Evolutionary conservation across 1,284 basidiomycete genomes (phyloP), one percentile per base, ranked within the genome.

Genomic region (Marasmius tenuissimus): DNA sequence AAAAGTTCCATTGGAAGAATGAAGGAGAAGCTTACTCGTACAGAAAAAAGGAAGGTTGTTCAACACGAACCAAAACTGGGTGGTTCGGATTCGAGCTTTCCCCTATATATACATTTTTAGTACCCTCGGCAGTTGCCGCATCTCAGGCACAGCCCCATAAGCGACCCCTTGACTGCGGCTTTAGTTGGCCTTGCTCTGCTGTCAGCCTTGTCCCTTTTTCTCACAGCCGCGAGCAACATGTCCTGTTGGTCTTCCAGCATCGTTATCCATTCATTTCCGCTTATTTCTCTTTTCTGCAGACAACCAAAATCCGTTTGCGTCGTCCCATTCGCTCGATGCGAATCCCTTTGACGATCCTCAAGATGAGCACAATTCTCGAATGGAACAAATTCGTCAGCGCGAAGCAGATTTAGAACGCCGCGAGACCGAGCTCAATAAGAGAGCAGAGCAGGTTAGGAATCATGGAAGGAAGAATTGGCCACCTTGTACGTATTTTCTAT

Each of bases 381-480:
- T 85, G 27, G 87, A 87, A 51, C 87, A 92, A 58, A 74, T 96
- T 12, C 83, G 81, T 58, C 83, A 84, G 61, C 82, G 93, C 57
- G 94, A 96, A 75, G 81, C 80, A 54, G 93, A 96, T 69, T 80
- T 96, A n/a, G 87, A 88, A 70, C 80, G 87, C 64, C 80, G 93
- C 66, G 93, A 95, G 73, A 75, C 81, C 37, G 89, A 93, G 62
- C 81, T 95, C 58, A 81, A 74, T 63, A 78, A 83, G 67, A 86
- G 84, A 69, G 80, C 85, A 18, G 90, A 94, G 49, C 82, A 92
- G 69, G 86, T 96, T 63, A 84, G 91, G 68, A 84, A 78, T 63
- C 87, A 92, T 72, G 94, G 94, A 45, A 86, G 88, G 66, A 96
- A 92, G 73, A 97, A 97, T 75, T 97, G 92, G 88, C 94, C 94